phyloP scores from a whole-genome alignment of 163 green algal species.

The Prototheca stagnorum region DNA sequence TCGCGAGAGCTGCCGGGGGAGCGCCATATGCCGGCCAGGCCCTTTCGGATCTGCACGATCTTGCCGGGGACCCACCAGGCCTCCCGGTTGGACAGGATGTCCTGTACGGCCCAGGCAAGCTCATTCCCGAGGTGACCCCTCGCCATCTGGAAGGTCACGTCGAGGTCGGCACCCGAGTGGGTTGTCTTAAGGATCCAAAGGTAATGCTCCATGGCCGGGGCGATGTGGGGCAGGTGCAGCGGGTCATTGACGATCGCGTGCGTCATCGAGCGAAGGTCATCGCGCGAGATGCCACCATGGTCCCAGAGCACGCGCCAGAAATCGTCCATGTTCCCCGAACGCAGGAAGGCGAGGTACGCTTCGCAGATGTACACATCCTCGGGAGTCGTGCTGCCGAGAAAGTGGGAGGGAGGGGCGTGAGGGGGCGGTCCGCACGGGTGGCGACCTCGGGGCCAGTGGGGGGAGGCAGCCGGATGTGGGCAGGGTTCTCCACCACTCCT shows the following conservation, averaged over 20 bases:
- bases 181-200: slow-evolving; percentile 74
- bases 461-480: no score
- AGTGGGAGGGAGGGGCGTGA: no score
- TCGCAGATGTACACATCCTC: slow-evolving; percentile 85
- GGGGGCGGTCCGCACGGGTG: no score
- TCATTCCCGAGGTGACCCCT: slow-evolving; percentile 55
- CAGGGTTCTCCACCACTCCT: no score
- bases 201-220: slow-evolving; percentile 66
- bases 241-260: slow-evolving; percentile 41
- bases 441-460: no score
- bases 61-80: slow-evolving; percentile 88
- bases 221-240: slow-evolving; percentile 76
- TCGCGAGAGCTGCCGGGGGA: slow-evolving; percentile 42
- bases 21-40: no score
- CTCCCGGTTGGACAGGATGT: slow-evolving; percentile 58
- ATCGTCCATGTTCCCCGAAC: slow-evolving; percentile 23
- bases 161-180: slow-evolving; percentile 67
- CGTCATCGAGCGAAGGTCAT: slow-evolving; percentile 31
- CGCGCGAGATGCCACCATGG: slow-evolving; percentile 32
- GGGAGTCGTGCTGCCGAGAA: slow-evolving; percentile 81
- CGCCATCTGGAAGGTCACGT: slow-evolving; percentile 59
- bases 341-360: slow-evolving; percentile 63
- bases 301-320: slow-evolving; percentile 52
- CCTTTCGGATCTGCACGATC: slow-evolving; percentile 60
- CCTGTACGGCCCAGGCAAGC: slow-evolving; percentile 47